A percentile compares a stretch with the other conserved stretches of the same genome.
phyloP scores from a whole-genome alignment of 2,329 filamentous ascomycete genomes.

The Tolypocladium amazonense region DNA sequence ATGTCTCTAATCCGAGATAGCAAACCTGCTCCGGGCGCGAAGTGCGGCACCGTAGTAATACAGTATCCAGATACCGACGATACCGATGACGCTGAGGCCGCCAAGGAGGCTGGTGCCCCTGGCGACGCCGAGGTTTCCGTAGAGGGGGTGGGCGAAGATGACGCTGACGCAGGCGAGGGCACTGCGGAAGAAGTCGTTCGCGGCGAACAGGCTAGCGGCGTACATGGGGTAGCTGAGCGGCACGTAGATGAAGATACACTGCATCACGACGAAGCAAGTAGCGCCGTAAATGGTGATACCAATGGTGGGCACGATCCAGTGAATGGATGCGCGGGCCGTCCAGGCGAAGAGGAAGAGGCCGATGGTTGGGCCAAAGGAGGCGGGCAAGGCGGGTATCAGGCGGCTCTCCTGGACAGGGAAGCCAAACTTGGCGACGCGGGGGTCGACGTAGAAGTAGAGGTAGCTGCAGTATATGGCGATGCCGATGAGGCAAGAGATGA shows the following conservation, averaged over 20 bases:
- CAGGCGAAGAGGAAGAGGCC: slow-evolving; percentile 53
- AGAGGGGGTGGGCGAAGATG: slow-evolving; percentile 50
- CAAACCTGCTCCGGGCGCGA: slow-evolving; percentile 47
- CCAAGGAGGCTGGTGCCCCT: slow-evolving; percentile 46
- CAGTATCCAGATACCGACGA: slow-evolving; percentile 48
- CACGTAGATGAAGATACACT: slow-evolving; percentile 51
- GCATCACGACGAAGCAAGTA: slow-evolving; percentile 43
- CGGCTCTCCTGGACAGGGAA: slow-evolving; percentile 42
- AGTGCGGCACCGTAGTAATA: slow-evolving; percentile 46
- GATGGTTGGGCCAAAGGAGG: slow-evolving; percentile 40
- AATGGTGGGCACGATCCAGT: slow-evolving; percentile 46
- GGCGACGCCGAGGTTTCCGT: slow-evolving; percentile 46
- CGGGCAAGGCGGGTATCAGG: slow-evolving; percentile 43
- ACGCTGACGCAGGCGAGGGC: slow-evolving; percentile 50
- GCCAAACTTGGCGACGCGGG: slow-evolving; percentile 35
- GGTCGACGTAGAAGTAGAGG: slow-evolving; percentile 40
- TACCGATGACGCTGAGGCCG: slow-evolving; percentile 40
- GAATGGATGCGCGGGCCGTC: slow-evolving; percentile 39
- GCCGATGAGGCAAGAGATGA: slow-evolving; percentile 45
- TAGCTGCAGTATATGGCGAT: slow-evolving; percentile 38
- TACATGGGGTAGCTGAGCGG: slow-evolving; percentile 45
- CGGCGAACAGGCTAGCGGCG: slow-evolving; percentile 48
- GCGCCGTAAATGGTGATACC: slow-evolving; percentile 45
- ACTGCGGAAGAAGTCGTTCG: slow-evolving; percentile 48
- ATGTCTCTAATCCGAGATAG: slow-evolving; percentile 18